Evolutionary conservation across 1,139 yeast genomes (phyloP), one percentile per base, ranked within the genome.

Genomic region (Geotrichum citri-aurantii): DNA sequence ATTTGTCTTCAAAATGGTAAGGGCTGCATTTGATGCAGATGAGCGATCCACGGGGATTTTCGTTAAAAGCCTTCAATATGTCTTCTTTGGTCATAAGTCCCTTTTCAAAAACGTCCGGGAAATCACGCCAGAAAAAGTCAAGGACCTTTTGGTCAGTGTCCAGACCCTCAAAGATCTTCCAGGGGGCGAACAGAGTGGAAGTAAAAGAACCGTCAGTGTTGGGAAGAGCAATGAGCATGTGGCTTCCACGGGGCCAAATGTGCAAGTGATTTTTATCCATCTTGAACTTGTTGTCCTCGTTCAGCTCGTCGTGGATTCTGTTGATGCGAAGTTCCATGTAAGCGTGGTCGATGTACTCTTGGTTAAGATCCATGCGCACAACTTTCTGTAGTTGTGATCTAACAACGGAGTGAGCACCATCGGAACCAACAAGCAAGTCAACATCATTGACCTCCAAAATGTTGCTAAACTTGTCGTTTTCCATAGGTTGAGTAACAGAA

Each of bases 201-300:
- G 97, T 92, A 71, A 91, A 91, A 7, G 96, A 86, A 0, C 95
- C 95, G 69, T 89, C 95, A 29, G 75, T 71, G 66, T 92, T 92
- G 11, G 97, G 88, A 62, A 92, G 78, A 0, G 97, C 97, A 68
- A 92, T 92, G 65, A 92, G 79, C 97, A 92, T 92, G 70, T 78
- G 88, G 59, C 87, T 78, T 61, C 85, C 83, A 54, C 97, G 79
- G 3, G 98, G 97, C 98, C 98, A 92, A 55, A 92, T 89, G 69
- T 92, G 98, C 59, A 92, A 78, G 70, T 88, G 91, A 71, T 88
- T 84, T 2, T 90, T 85, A 65, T 86, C 84, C 52, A 90, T 77
- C 21, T 75, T 71, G 65, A 82, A 86, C 47, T 69, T 65, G n/a
- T 67, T 68, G 17, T 66, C 64, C 58, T 50, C 54, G 62, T 54